Conservation (phyloP, 768 basidiomycete genomes). For the Agrocybe praecox region DNA sequence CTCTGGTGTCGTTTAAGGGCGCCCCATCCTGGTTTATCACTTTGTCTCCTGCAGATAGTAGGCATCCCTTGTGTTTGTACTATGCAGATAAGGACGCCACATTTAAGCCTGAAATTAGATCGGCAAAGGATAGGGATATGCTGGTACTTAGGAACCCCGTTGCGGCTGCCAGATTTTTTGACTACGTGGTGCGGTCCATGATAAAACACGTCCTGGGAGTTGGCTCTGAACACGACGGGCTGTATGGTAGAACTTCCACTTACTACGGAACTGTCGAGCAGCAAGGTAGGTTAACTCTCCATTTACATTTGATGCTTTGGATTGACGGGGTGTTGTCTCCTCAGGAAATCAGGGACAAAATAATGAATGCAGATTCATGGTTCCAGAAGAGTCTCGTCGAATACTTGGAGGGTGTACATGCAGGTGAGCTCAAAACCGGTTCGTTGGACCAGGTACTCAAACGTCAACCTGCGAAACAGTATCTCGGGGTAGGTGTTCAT, state of each 20-base stretch:
- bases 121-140: constrained; percentile 4
- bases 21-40: constrained; percentile 30
- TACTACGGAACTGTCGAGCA: constrained; percentile 42
- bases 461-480: background rate
- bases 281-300: constrained; percentile 31
- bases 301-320: constrained; percentile 36
- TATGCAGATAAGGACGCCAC: constrained; percentile 15
- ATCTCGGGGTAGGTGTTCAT: background rate
- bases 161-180: constrained; percentile 28
- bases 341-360: constrained; percentile 28
- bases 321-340: constrained; percentile 24
- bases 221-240: constrained; percentile 12
- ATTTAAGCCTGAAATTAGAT: constrained; percentile 11
- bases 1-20: constrained; percentile 22
- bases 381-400: constrained; percentile 28
- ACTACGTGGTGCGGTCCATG: constrained; percentile 28
- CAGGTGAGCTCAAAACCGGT: constrained; percentile 25
- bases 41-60: constrained; percentile 26
- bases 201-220: constrained; percentile 29
- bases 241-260: constrained; percentile 28
- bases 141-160: constrained; percentile 14
- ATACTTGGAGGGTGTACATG: constrained; percentile 31
- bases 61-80: constrained; percentile 26
- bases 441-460: background rate
- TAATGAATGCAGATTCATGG: constrained; percentile 21